These are phyloP conservation scores for Paecilomyces sp. DNA, from an alignment of 2,329 filamentous ascomycete species.

Conservation along the genomic window DNA sequence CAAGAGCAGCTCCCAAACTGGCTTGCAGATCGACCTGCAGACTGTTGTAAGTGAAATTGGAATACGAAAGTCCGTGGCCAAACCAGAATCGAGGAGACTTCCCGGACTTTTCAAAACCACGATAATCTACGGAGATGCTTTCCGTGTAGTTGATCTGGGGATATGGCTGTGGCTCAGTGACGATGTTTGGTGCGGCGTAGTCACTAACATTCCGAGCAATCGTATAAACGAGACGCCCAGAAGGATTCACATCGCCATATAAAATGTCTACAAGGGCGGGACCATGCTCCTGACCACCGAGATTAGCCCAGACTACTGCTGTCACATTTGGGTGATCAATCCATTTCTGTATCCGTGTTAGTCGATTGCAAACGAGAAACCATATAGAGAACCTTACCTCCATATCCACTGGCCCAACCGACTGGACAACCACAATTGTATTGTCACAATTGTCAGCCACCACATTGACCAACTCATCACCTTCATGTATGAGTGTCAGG, in stretches of 20 bases:
- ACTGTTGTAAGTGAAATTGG: slow-evolving; percentile 43
- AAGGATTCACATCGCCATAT: slow-evolving; percentile 37
- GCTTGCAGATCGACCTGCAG: too few species aligned
- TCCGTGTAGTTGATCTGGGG: slow-evolving; percentile 49
- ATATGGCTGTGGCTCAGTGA: slow-evolving; percentile 32
- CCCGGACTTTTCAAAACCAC: slow-evolving; percentile 40
- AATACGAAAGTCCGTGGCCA: slow-evolving; percentile 52
- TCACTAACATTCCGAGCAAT: slow-evolving; percentile 49
- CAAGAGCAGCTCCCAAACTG: too few species aligned
- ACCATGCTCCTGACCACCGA: slow-evolving; percentile 52
- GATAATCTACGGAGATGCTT: slow-evolving; percentile 46
- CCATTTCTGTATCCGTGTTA: slow-evolving; percentile 32
- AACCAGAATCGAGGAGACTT: slow-evolving; percentile 51
- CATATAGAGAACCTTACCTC: too few species aligned
- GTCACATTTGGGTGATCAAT: slow-evolving; percentile 58
- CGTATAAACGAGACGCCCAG: slow-evolving; percentile 57
- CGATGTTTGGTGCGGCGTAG: slow-evolving; percentile 46
- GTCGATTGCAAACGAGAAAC: too few species aligned
- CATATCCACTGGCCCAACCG: slow-evolving; percentile 22
- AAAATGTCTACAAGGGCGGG: slow-evolving; percentile 41
- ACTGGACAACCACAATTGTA: slow-evolving; percentile 60
- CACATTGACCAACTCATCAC: slow-evolving; percentile 31
- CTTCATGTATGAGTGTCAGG: too few species aligned
- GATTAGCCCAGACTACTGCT: slow-evolving; percentile 56
- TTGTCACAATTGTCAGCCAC: slow-evolving; percentile 50